A percentile compares a stretch with the other conserved stretches of the same genome.
Conservation (phyloP, 345 rosid genomes). For the Populus euphratica region DNA sequence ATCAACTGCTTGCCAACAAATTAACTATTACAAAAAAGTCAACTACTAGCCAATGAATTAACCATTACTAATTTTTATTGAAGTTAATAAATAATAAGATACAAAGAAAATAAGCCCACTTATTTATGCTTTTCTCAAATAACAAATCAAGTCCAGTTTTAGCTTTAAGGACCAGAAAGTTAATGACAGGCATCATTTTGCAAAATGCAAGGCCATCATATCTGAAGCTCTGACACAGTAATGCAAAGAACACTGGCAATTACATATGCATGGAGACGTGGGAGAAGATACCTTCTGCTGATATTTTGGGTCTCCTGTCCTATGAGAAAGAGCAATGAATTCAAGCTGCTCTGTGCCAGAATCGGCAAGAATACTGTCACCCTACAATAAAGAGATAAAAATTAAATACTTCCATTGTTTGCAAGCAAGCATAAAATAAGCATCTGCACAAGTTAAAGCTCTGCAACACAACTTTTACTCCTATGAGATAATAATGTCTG, state of each 20-base stretch:
- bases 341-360: conserved; percentile 97
- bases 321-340: conserved; percentile 95
- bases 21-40: neutral
- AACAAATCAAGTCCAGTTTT: neutral
- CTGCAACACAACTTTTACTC: neutral
- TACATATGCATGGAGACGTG: neutral
- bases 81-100: too few relatives aligned
- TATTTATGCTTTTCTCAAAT: neutral
- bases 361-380: conserved; percentile 92
- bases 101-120: neutral
- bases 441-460: neutral
- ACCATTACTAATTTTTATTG: neutral
- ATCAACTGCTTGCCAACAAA: neutral
- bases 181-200: neutral
- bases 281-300: conserved; percentile 65
- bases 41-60: neutral
- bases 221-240: neutral
- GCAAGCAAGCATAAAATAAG: neutral
- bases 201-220: neutral
- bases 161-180: neutral
- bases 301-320: conserved; percentile 89
- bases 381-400: conserved; percentile 40
- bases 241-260: neutral
- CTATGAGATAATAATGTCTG: neutral
- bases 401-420: conserved; percentile 9